A percentile compares a stretch with the other conserved stretches of the same genome.
Conservation (phyloP, 208 protist genomes). For the Wallacemonas sp. region DNA sequence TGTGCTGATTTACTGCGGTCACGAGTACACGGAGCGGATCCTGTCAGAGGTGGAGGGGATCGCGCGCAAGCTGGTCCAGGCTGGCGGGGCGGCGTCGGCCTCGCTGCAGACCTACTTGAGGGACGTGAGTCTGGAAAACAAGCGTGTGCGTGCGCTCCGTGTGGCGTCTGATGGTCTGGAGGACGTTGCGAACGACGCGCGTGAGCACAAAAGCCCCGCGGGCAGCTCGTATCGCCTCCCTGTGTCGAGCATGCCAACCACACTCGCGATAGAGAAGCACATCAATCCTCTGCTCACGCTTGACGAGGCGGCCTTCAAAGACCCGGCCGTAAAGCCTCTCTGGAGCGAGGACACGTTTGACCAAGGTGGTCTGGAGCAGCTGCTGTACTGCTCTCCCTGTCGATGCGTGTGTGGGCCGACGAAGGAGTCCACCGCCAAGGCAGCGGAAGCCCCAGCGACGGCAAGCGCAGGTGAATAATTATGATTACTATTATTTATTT, state of each 20-base stretch:
- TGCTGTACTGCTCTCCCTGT: constrained; percentile 48
- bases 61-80: constrained; percentile 16
- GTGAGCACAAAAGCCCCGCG: neutral
- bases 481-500: neutral
- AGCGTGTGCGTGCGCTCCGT: constrained; percentile 23
- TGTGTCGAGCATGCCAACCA: constrained; percentile 67
- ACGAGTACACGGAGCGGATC: constrained; percentile 77
- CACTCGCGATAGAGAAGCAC: constrained; percentile 51
- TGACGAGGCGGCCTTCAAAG: constrained; percentile 37
- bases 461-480: neutral
- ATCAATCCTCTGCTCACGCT: constrained; percentile 77
- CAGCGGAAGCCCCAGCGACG: neutral
- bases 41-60: constrained; percentile 50
- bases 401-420: constrained; percentile 9
- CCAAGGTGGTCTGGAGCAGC: constrained; percentile 23
- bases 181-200: constrained; percentile 24
- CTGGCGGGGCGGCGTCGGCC: neutral
- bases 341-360: constrained; percentile 28
- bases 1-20: constrained; percentile 76
- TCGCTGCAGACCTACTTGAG: constrained; percentile 25
- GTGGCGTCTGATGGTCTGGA: constrained; percentile 38
- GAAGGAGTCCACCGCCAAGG: constrained; percentile 2
- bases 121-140: constrained; percentile 23
- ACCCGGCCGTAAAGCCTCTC: constrained; percentile 10
- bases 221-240: constrained; percentile 28